Conservation (phyloP, 139 green algal species). For the Chlorella sorokiniana region DNA sequence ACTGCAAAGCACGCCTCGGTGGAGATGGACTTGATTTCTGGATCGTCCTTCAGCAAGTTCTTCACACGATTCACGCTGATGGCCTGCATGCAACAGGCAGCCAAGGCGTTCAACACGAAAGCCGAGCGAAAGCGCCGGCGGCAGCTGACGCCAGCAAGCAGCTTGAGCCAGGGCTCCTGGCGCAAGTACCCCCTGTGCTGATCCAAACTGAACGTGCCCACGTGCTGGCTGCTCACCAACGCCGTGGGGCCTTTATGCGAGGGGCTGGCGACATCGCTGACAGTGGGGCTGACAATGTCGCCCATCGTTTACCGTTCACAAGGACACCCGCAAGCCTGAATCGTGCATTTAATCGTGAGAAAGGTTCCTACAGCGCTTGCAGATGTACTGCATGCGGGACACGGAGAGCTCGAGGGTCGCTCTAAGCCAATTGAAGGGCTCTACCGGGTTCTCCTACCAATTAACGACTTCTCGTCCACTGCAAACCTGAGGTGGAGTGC, state of each 20-base stretch:
- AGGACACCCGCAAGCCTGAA: too few relatives aligned
- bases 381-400: not conserved
- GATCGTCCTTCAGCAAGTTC: conserved; percentile 27
- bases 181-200: too few relatives aligned
- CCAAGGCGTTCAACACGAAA: too few relatives aligned
- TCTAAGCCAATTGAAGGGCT: not conserved
- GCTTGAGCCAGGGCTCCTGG: too few relatives aligned
- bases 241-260: not conserved
- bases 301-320: too few relatives aligned
- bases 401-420: not conserved
- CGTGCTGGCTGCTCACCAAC: not conserved
- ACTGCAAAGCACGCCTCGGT: conserved; percentile 43
- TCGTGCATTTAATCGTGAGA: not conserved
- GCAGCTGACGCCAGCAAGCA: too few relatives aligned
- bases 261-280: not conserved
- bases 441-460: too few relatives aligned
- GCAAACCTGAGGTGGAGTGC: too few relatives aligned
- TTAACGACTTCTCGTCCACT: too few relatives aligned
- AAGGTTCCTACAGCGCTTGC: not conserved
- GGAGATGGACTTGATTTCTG: conserved; percentile 35
- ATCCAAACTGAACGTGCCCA: too few relatives aligned
- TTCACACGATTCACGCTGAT: conserved; percentile 30
- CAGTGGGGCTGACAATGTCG: not conserved
- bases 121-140: too few relatives aligned
- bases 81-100: not conserved